These are phyloP conservation scores for Paspalum notatum DNA, from an alignment of 176 grass and related monocot genomes.

Conservation along the genomic window DNA sequence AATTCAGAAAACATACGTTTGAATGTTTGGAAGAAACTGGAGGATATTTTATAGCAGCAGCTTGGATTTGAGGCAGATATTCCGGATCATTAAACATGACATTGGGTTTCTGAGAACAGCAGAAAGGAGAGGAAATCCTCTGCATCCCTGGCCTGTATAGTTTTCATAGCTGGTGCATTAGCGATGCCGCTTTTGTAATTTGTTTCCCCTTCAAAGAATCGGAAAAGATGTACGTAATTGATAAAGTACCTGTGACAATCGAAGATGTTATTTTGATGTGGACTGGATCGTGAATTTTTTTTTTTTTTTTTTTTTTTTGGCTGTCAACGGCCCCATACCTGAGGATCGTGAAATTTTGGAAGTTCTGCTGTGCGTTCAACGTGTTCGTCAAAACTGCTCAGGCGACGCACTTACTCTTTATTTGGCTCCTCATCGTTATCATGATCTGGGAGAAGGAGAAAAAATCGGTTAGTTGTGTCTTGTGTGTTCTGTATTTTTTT, in stretches of 20 bases:
- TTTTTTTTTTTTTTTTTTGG: too few species aligned
- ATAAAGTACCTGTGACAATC: conserved; percentile 28
- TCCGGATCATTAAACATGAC: not conserved
- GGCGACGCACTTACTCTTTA: not conserved
- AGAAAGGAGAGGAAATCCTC: not conserved
- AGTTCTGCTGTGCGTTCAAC: not conserved
- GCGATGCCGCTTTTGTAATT: not conserved
- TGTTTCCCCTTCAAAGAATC: not conserved
- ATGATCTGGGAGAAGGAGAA: not conserved
- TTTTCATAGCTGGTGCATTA: not conserved
- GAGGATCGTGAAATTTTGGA: too few species aligned
- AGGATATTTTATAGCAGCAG: not conserved
- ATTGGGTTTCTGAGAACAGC: too few species aligned
- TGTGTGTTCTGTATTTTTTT: not conserved
- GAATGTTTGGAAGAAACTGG: not conserved
- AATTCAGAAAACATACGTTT: not conserved
- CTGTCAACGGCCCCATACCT: too few species aligned
- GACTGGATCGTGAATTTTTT: too few species aligned
- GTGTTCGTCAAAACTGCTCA: not conserved
- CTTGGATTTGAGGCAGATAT: not conserved
- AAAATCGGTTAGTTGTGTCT: not conserved
- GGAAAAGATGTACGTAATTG: not conserved
- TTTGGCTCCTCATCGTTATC: not conserved
- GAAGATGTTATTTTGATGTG: not conserved
- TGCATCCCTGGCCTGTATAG: not conserved